Percentiles rank a stretch among this genome's conserved stretches.
Evolutionary conservation across 2,329 filamentous ascomycete genomes (phyloP).

Genomic region (Malbranchea zuffiana): DNA sequence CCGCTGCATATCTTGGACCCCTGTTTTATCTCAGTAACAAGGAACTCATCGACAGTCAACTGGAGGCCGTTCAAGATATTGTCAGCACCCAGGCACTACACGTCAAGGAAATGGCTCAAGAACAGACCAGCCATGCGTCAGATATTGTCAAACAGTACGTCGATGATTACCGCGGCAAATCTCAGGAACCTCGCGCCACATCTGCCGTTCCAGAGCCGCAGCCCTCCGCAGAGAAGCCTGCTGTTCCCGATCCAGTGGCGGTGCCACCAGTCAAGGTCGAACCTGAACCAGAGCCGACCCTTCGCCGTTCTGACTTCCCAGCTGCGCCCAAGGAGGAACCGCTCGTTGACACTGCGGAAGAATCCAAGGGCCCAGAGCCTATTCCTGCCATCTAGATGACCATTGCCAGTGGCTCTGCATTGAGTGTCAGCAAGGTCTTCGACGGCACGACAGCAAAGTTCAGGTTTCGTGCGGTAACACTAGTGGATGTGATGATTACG

Average conservation of each 20-base stretch:
- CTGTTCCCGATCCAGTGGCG: not conserved
- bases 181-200: constrained; percentile 44
- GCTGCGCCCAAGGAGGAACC: constrained; percentile 24
- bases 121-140: constrained; percentile 49
- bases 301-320: constrained; percentile 34
- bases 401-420: too few species aligned
- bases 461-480: too few species aligned
- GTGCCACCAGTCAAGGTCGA: constrained; percentile 6
- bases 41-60: constrained; percentile 51
- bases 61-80: constrained; percentile 44
- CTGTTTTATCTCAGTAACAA: constrained; percentile 56
- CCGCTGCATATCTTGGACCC: constrained; percentile 48
- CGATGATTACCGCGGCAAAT: constrained; percentile 50
- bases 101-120: constrained; percentile 48
- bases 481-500: too few species aligned
- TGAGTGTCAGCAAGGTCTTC: too few species aligned
- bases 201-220: constrained; percentile 18
- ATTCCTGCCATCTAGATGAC: constrained; percentile 6
- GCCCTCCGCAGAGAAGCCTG: constrained; percentile 12
- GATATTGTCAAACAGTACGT: constrained; percentile 49
- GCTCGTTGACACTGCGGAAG: constrained; percentile 3
- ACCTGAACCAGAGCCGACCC: constrained; percentile 29
- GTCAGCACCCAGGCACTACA: constrained; percentile 49
- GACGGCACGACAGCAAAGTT: too few species aligned
- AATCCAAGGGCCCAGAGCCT: constrained; percentile 4